Evolutionary conservation across 2,329 filamentous ascomycete species (phyloP), one percentile per base, ranked within the genome.

Genomic region (Pseudopyrenochaeta lycopersici): DNA sequence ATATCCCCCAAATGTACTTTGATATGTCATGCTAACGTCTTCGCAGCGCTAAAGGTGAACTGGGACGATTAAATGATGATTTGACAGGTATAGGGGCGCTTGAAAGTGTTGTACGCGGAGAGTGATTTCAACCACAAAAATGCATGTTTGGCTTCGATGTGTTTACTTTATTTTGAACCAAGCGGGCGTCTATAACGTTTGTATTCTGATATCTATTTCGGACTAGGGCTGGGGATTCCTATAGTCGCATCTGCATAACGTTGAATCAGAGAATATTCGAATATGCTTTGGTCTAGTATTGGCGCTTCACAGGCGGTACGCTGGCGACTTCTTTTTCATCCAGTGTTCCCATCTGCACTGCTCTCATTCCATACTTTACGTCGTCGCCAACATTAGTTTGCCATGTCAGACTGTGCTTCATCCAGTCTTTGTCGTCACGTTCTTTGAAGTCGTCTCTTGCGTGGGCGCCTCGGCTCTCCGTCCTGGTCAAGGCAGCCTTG

Each of bases 321-420:
- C 65, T 73, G 50, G 54, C 51, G 59, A 78, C 81, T 62, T 81
- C 80, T 1, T 50, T 50, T 66, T 80, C 75, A 72, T 82, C 78
- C 60, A 82, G 56, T 11, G 80, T 81, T 29, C 63, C 59, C 72
- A 78, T 73, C 18, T 70, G 65, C 20, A 82, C 80, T 12, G 52
- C 71, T 45, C 80, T 73, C 50, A 76, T 81, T 27, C 76, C 77
- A 57, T 78, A 70, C 54, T 59, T 65, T 1, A 82, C 78, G 4
- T 76, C 70, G 9, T 77, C 70, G 0, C 73, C 77, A 4, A 76
- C 66, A 14, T 59, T 65, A 32, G 48, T 58, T 67, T 81, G 79
- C 80, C 80, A 82, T 18, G 72, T 80, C 54, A 82, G 52, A 54
- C 75, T 81, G 72, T 82, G 80, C 67, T 76, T 78, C 77, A 81